These are phyloP conservation scores for Guillardia theta DNA, from an alignment of 78 protist species.

Conservation along the genomic window DNA sequence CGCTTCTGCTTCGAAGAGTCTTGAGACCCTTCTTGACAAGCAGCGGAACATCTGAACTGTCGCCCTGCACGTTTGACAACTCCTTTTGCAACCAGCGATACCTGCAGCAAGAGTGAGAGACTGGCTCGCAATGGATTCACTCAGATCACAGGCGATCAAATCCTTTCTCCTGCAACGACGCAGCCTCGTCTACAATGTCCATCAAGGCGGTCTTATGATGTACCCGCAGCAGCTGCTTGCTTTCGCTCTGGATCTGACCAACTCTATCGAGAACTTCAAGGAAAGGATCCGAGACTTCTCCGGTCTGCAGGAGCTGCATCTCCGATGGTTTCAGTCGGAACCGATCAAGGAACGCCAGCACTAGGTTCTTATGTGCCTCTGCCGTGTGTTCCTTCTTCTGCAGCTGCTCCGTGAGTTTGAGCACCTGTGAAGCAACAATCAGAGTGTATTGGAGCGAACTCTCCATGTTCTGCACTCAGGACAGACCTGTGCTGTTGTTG, in stretches of 20 bases:
- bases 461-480: no score
- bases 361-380: not conserved
- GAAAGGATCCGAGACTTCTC: not conserved
- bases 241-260: constrained; percentile 20
- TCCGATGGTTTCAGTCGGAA: not conserved
- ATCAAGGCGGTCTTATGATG: constrained; percentile 45
- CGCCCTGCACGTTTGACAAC: not conserved
- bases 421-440: constrained; percentile 1
- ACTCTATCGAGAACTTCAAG: not conserved
- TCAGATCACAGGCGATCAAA: not conserved
- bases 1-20: not conserved
- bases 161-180: constrained; percentile 21
- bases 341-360: not conserved
- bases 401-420: constrained; percentile 15
- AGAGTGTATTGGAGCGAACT: no score
- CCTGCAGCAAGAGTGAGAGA: not conserved
- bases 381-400: not conserved
- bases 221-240: constrained; percentile 44
- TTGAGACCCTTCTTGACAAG: not conserved
- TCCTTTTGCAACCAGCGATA: constrained; percentile 22
- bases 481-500: constrained; percentile 1
- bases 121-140: not conserved
- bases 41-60: not conserved
- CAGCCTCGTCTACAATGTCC: constrained; percentile 32
- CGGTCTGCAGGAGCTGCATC: not conserved